Evolutionary conservation across 2,329 filamentous ascomycete species (phyloP).

Genomic region (Microsporum ferrugineum): DNA sequence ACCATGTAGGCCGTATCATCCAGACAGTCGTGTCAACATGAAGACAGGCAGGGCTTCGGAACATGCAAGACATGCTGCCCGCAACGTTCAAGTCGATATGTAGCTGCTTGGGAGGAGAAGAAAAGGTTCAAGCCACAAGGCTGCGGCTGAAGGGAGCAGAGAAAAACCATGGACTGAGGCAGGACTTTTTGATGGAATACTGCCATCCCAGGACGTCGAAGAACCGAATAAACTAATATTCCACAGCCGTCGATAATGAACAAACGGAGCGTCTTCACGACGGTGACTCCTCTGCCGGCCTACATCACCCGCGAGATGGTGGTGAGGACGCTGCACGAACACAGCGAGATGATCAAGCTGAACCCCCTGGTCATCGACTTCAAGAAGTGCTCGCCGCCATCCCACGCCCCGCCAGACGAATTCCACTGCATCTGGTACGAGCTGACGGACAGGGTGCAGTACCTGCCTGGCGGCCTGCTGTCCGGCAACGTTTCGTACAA

Average conservation of each 20-base stretch:
- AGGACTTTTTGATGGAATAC: not conserved
- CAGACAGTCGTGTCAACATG: too few relatives aligned
- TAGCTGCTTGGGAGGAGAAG: too few relatives aligned
- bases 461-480: conserved; percentile 55
- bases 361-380: conserved; percentile 72
- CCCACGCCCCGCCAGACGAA: conserved; percentile 59
- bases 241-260: not conserved
- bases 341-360: conserved; percentile 73
- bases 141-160: not conserved
- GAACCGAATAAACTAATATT: not conserved
- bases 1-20: too few relatives aligned
- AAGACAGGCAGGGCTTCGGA: too few relatives aligned
- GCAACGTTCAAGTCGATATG: too few relatives aligned
- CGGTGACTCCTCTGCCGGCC: conserved; percentile 63
- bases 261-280: conserved; percentile 47
- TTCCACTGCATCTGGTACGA: conserved; percentile 63
- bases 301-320: conserved; percentile 58
- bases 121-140: not conserved
- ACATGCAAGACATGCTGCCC: too few relatives aligned
- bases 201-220: not conserved
- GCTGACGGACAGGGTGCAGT: conserved; percentile 64
- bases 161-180: not conserved
- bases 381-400: conserved; percentile 55
- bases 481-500: conserved; percentile 64
- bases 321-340: conserved; percentile 63